Conservation (phyloP, 768 basidiomycete genomes). For the Melanogaster broomeanus region DNA sequence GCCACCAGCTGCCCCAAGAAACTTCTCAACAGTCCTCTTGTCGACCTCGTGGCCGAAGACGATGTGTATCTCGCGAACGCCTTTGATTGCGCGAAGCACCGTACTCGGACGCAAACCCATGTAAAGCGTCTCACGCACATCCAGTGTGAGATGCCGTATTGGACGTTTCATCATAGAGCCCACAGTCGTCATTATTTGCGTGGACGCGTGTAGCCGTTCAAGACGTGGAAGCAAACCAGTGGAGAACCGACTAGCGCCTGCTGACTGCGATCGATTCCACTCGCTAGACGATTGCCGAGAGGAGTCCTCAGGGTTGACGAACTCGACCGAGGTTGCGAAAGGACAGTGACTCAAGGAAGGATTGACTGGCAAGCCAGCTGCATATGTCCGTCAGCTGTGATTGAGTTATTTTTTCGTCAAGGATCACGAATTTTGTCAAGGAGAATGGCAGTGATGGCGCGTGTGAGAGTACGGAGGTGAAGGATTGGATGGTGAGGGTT, state of each 20-base stretch:
- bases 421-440: constrained; percentile 27
- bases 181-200: constrained; percentile 22
- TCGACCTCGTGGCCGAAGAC: constrained; percentile 34
- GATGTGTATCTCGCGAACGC: constrained; percentile 30
- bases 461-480: constrained; percentile 21
- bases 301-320: background rate
- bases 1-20: constrained; percentile 26
- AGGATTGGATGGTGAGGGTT: constrained; percentile 26
- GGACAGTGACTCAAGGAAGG: constrained; percentile 26
- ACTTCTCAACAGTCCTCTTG: constrained; percentile 34
- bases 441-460: constrained; percentile 20
- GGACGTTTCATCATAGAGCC: constrained; percentile 14
- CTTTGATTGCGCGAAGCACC: constrained; percentile 26
- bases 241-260: background rate
- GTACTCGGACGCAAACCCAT: constrained; percentile 29
- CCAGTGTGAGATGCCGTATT: constrained; percentile 22
- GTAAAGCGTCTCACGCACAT: constrained; percentile 30
- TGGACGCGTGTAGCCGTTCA: constrained; percentile 27
- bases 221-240: constrained; percentile 24
- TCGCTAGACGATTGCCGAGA: constrained; percentile 6
- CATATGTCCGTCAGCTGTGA: constrained; percentile 21
- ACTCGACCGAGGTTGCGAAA: constrained; percentile 28
- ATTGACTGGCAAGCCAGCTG: constrained; percentile 25
- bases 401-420: constrained; percentile 24
- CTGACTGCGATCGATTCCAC: constrained; percentile 6